Percentiles rank a stretch among this genome's conserved stretches.
Evolutionary conservation across 768 basidiomycete species (phyloP).

Genomic region (Tremella yokohamensis): DNA sequence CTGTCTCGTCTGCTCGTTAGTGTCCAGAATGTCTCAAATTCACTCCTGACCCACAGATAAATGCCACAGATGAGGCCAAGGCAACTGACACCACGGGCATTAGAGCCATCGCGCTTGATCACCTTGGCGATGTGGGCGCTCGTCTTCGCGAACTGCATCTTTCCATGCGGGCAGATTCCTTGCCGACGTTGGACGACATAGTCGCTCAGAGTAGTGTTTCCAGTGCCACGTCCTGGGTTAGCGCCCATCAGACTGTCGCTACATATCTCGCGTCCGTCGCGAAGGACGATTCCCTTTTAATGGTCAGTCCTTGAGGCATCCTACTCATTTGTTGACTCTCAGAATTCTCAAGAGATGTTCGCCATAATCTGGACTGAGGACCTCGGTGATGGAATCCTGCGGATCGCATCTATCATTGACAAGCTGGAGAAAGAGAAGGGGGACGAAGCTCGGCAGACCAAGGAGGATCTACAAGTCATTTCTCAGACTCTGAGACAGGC

Average conservation of each 20-base stretch:
- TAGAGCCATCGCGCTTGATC: slow-evolving; percentile 85
- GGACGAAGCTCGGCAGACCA: slow-evolving; percentile 29
- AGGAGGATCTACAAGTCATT: slow-evolving; percentile 24
- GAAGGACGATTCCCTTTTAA: slow-evolving; percentile 26
- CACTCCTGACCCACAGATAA: slow-evolving; percentile 57
- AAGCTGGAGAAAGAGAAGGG: slow-evolving; percentile 48
- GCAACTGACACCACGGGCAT: slow-evolving; percentile 74
- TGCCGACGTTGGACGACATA: slow-evolving; percentile 59
- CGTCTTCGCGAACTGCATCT: slow-evolving; percentile 56
- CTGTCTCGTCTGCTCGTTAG: slow-evolving; percentile 80
- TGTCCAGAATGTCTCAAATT: not conserved
- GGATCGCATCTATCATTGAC: slow-evolving; percentile 58
- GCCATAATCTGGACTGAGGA: slow-evolving; percentile 79
- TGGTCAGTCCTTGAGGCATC: slow-evolving; percentile 15
- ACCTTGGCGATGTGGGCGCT: slow-evolving; percentile 88
- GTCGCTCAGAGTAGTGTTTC: slow-evolving; percentile 23
- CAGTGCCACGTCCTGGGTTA: slow-evolving; percentile 6
- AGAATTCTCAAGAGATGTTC: slow-evolving; percentile 82
- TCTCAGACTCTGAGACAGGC: slow-evolving; percentile 59
- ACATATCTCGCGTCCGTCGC: slow-evolving; percentile 20
- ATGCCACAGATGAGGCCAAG: slow-evolving; percentile 78
- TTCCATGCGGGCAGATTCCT: slow-evolving; percentile 20
- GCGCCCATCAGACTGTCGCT: slow-evolving; percentile 20
- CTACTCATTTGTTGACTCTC: slow-evolving; percentile 44
- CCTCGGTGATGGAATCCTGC: slow-evolving; percentile 65